Evolutionary conservation across 2,329 filamentous ascomycete species (phyloP).

Genomic region (Xylariomycetidae sp.): DNA sequence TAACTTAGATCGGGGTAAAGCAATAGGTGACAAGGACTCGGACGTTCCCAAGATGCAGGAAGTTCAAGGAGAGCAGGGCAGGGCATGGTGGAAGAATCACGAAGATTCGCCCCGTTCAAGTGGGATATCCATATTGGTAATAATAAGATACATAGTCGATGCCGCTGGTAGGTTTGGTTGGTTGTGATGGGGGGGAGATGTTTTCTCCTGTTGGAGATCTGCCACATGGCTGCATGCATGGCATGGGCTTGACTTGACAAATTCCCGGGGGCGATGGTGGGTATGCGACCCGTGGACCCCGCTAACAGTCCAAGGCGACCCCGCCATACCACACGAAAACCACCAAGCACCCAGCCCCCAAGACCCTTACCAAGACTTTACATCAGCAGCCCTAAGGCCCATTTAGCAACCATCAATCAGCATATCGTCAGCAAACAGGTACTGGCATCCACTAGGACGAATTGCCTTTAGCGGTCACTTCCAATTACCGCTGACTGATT

Average conservation of each 20-base stretch:
- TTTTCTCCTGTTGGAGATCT: no score
- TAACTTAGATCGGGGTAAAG: constrained; percentile 11
- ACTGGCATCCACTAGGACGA: constrained; percentile 1
- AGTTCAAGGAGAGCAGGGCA: constrained; percentile 6
- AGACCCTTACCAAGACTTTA: constrained; percentile 5
- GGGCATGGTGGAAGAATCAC: constrained; percentile 15
- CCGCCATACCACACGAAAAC: neutral
- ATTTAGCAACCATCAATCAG: neutral
- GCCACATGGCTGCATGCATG: no score
- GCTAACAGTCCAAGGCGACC: constrained; percentile 6
- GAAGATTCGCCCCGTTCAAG: constrained; percentile 11
- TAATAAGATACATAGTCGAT: no score
- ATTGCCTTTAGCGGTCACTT: neutral
- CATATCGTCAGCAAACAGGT: neutral
- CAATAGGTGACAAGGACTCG: no score
- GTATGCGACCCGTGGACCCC: neutral
- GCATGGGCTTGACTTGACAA: no score
- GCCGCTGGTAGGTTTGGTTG: neutral
- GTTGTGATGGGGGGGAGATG: constrained; percentile 7
- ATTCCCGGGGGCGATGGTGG: neutral
- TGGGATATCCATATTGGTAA: no score
- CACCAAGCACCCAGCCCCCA: neutral
- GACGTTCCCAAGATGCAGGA: constrained; percentile 18
- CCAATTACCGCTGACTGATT: neutral
- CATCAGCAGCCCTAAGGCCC: constrained; percentile 1